Evolutionary conservation across 1,284 basidiomycete species (phyloP).

Genomic region (Ceratobasidium sp.): DNA sequence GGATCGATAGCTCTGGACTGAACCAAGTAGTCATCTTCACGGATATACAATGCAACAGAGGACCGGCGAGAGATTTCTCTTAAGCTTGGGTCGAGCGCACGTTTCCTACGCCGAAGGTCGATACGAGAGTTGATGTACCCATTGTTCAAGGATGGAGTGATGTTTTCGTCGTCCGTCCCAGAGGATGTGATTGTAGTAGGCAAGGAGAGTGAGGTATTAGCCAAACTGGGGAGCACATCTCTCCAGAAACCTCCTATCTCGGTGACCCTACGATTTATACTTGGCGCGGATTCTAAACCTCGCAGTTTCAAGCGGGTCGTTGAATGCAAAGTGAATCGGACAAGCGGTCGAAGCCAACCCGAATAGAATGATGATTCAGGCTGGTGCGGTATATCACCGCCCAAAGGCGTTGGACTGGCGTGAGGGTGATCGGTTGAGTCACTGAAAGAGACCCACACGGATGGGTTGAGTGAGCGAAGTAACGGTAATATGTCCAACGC

Average conservation of each 20-base stretch:
- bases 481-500: background rate
- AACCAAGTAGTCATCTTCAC: constrained; percentile 9
- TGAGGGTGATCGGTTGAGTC: background rate
- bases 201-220: background rate
- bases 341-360: no score
- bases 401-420: no score
- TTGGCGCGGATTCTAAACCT: no score
- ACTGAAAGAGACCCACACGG: background rate
- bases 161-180: background rate
- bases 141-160: background rate
- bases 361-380: no score
- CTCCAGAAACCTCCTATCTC: constrained; percentile 7
- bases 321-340: no score
- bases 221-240: background rate
- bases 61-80: background rate
- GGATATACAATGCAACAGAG: background rate
- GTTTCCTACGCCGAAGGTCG: constrained; percentile 27
- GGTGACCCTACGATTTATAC: no score
- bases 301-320: no score
- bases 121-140: constrained; percentile 34
- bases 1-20: constrained; percentile 6
- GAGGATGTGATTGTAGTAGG: background rate
- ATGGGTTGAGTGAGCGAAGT: background rate
- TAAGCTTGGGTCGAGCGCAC: constrained; percentile 3
- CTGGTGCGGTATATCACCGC: no score